Base-by-base conservation (phyloP, 2,329 filamentous ascomycete genomes). In the Amesomyces nigricolor region DNA sequence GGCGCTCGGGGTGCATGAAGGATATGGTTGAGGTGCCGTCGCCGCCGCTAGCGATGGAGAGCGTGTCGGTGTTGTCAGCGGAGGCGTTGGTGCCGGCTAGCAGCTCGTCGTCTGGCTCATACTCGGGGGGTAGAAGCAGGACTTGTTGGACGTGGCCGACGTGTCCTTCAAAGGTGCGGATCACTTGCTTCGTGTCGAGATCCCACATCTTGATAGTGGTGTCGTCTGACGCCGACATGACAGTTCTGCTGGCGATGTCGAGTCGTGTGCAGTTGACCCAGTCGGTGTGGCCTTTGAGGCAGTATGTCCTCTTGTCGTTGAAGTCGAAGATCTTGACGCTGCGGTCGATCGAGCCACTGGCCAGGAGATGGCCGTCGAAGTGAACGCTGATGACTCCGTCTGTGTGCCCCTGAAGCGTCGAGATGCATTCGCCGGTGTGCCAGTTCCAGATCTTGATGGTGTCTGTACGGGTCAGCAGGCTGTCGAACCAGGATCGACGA, bases 231-330 rank as follows among this genome's bases (percentile, higher is more conserved):
- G 91, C 91, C 0, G 92, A 96, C 66, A 97, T 87, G 3, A 97
- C 79, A 0, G 91, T 96, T 13, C 89, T 85, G 9, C 89, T 95
- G 1, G 80, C 74, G 0, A 85, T 80, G 69, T 99, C 91, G 38
- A 99, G 82, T 62, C 87, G 87, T 32, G 97, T 92, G n/a, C 89
- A 86, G 71, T 99, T 99, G 65, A 99, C 91, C 89, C 92, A 97
- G 69, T 97, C 91, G 0, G 79, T 83, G 68, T 99, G 94, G 8
- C 91, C 92, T 22, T 86, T 84, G 11, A 99, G 78, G 50, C 83
- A 80, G 63, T 87, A 95, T 0, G 86, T 88, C 51, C 88, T 85
- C 68, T 89, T 90, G 56, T 88, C 89, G 64, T 88, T 82, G 65
- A 95, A 94, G 70, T 96, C 92, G 81, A 92, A 96, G 45, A 99